These are phyloP conservation scores for Colletotrichum aenigma DNA, from an alignment of 2,329 filamentous ascomycete genomes.

Conservation along the genomic window DNA sequence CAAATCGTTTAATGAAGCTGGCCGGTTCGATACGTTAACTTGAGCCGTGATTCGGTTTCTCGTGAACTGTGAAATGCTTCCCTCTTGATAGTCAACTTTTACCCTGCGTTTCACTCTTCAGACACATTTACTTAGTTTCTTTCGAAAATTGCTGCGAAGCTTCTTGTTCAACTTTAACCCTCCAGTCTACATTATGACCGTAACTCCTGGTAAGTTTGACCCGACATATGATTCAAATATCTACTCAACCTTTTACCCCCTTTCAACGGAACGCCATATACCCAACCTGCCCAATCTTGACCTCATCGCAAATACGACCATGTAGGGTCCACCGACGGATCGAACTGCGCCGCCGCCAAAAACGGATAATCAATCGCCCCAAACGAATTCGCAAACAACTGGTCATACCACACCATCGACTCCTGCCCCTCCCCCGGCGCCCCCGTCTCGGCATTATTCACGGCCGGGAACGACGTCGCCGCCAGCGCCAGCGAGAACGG, in stretches of 20 bases:
- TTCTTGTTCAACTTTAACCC: no score
- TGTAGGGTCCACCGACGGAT: constrained; percentile 34
- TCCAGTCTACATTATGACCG: no score
- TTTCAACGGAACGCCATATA: neutral
- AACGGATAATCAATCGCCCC: constrained; percentile 37
- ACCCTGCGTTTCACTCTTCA: neutral
- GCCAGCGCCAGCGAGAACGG: neutral
- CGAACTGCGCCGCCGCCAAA: constrained; percentile 34
- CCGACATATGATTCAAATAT: no score
- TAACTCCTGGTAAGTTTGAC: no score
- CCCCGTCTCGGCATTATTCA: neutral
- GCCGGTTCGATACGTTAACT: neutral
- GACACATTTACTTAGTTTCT: no score
- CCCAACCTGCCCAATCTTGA: neutral
- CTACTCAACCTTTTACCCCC: neutral
- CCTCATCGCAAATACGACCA: constrained; percentile 30
- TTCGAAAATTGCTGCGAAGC: no score
- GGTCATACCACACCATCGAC: constrained; percentile 38
- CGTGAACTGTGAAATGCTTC: fast-evolving
- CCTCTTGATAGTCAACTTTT: neutral
- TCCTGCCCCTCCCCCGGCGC: constrained; percentile 31
- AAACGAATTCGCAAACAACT: constrained; percentile 36
- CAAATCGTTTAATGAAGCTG: neutral
- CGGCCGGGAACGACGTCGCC: neutral
- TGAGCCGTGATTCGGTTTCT: neutral